Evolutionary conservation across 2,329 filamentous ascomycete species (phyloP).

Genomic region (Chaetoscypha palmicola): DNA sequence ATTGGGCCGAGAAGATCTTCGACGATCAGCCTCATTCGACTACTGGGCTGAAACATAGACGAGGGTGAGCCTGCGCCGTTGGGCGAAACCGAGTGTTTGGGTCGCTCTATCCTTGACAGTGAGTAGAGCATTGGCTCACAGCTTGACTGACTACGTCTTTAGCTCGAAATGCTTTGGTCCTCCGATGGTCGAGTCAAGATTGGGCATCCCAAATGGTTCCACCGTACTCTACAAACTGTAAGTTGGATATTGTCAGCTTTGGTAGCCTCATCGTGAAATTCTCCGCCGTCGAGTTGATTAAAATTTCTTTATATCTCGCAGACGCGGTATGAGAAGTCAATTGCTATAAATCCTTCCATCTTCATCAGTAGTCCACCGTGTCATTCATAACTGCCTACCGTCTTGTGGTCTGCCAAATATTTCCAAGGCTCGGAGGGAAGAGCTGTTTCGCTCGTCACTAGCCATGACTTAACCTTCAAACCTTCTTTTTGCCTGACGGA

Average conservation of each 20-base stretch:
- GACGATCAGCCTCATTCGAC: slow-evolving; percentile 43
- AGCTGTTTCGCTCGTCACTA: too few species aligned
- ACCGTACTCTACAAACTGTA: slow-evolving; percentile 51
- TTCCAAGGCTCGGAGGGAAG: too few species aligned
- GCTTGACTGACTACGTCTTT: slow-evolving; percentile 8
- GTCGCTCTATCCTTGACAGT: background rate
- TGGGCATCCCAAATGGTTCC: slow-evolving; percentile 41
- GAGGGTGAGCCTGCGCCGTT: slow-evolving; percentile 28
- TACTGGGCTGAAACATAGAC: slow-evolving; percentile 41
- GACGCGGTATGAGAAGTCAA: too few species aligned
- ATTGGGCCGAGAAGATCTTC: slow-evolving; percentile 58
- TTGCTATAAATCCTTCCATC: too few species aligned
- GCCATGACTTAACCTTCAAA: background rate
- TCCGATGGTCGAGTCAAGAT: slow-evolving; percentile 37
- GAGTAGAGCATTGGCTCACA: slow-evolving; percentile 10
- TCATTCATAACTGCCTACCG: too few species aligned
- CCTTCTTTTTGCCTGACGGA: background rate
- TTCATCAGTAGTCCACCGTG: too few species aligned
- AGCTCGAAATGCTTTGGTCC: slow-evolving; percentile 44
- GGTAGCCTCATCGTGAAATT: background rate
- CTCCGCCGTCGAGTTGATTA: too few species aligned
- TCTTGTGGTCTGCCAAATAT: too few species aligned
- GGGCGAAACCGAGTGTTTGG: background rate
- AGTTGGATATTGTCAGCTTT: slow-evolving; percentile 8
- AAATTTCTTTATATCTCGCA: too few species aligned